phyloP scores from a whole-genome alignment of 345 rosid genomes.

The Psidium guajava region DNA sequence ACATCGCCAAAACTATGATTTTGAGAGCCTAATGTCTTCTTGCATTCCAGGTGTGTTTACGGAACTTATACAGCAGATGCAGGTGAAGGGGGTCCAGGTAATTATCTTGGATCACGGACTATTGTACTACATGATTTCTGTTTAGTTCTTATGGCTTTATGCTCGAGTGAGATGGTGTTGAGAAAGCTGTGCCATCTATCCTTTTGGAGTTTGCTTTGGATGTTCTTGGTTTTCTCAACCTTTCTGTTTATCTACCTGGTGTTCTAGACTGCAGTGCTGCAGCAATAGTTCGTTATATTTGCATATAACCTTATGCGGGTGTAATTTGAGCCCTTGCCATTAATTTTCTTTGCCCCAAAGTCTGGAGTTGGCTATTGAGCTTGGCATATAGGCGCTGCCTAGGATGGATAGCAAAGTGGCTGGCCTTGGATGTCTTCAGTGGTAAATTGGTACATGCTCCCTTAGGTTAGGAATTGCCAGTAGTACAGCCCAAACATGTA shows the following conservation, averaged over 20 bases:
- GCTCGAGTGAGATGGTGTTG: neutral
- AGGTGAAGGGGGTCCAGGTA: conserved; percentile 97
- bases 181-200: neutral
- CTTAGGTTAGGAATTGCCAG: neutral
- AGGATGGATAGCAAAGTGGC: neutral
- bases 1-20: neutral
- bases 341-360: neutral
- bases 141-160: neutral
- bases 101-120: neutral
- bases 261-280: neutral
- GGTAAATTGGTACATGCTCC: neutral
- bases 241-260: neutral
- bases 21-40: neutral
- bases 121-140: neutral
- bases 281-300: too few relatives aligned
- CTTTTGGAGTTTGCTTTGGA: neutral
- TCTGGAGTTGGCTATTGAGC: neutral
- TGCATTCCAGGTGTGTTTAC: conserved; percentile 84
- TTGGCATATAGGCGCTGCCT: neutral
- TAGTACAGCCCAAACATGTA: neutral
- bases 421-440: neutral
- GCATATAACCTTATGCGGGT: neutral
- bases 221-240: neutral
- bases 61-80: conserved; percentile 96
- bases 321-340: neutral